These are phyloP conservation scores for Jimgerdemannia flammicorona DNA, from an alignment of 192 early-diverging fungal genomes.

Conservation along the genomic window DNA sequence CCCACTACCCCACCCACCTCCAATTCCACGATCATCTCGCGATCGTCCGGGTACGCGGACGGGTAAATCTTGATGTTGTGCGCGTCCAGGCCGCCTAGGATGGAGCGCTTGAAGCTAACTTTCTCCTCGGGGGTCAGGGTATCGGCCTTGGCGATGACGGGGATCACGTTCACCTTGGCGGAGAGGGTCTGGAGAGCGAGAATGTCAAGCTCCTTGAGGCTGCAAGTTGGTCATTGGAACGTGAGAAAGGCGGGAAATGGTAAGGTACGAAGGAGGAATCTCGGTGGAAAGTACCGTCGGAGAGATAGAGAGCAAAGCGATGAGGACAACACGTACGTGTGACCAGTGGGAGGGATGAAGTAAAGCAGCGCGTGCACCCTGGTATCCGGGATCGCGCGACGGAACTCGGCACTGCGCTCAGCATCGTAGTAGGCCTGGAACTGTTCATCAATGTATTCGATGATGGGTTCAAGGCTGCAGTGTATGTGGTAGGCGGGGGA, in stretches of 20 bases:
- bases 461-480: constrained; percentile 81
- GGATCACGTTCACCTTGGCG: constrained; percentile 84
- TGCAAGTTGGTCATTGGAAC: neutral
- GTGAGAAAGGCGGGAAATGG: no score
- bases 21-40: constrained; percentile 82
- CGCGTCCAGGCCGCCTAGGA: constrained; percentile 76
- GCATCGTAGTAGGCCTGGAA: constrained; percentile 85
- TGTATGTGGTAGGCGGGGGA: neutral
- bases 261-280: neutral
- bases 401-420: constrained; percentile 81
- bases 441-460: constrained; percentile 96
- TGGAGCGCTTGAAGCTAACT: constrained; percentile 79
- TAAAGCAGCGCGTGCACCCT: constrained; percentile 95
- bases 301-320: neutral
- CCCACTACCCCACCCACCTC: constrained; percentile 50
- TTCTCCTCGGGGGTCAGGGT: constrained; percentile 84
- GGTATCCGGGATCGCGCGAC: constrained; percentile 59
- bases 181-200: constrained; percentile 93
- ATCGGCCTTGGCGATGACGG: constrained; percentile 89
- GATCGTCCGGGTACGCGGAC: constrained; percentile 70
- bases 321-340: constrained; percentile 52
- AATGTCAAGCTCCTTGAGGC: constrained; percentile 86
- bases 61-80: constrained; percentile 88
- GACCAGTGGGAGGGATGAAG: constrained; percentile 97
- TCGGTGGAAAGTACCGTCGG: neutral